Evolutionary conservation across 2,329 filamentous ascomycete genomes (phyloP), one percentile per base, ranked within the genome.

Genomic region (Colletotrichum tropicale): DNA sequence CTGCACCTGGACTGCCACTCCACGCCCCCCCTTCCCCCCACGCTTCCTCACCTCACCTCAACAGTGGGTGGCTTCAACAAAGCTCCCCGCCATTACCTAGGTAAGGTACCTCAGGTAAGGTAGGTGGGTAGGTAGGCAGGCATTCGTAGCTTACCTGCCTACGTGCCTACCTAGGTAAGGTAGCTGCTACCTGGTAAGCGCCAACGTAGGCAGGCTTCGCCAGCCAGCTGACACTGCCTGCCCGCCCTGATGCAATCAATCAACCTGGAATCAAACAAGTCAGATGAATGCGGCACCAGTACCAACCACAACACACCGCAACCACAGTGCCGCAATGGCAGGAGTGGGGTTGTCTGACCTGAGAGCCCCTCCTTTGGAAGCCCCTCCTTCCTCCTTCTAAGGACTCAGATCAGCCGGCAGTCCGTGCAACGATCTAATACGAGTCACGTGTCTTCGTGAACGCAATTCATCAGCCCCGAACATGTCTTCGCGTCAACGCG

Each of bases 171-270:
- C 16, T 18, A 34, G 13, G 13, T 34, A 4, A 48, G n/a, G 43
- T 48, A 21, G 43, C 18, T 48, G 18, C 58, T 61, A 21, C 18
- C 58, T 21, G 52, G 28, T 34, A 28, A n/a, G 56, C 18, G 10
- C 56, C 36, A 61, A 30, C 64, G 38, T n/a, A 72, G 21, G 55
- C 72, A 16, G 32, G 38, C 62, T 34, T 70, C 70, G 64, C 73
- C 73, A 65, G 70, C 73, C 73, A 70, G 69, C 64, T 67, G 73
- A 67, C 69, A 75, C 64, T 75, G 70, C 30, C 64, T 75, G 70
- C 30, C 73, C 73, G 73, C n/a, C 43, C 43, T 73, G 74, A 76
- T 76, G 74, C 70, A 76, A 74, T 74, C 70, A 76, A 69, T 74
- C 70, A 76, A 74, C 34, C 34, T 36, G 34, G 34, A 36, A 15